Conservation (phyloP, 768 basidiomycete species). For the Rhizopogon salebrosus region DNA sequence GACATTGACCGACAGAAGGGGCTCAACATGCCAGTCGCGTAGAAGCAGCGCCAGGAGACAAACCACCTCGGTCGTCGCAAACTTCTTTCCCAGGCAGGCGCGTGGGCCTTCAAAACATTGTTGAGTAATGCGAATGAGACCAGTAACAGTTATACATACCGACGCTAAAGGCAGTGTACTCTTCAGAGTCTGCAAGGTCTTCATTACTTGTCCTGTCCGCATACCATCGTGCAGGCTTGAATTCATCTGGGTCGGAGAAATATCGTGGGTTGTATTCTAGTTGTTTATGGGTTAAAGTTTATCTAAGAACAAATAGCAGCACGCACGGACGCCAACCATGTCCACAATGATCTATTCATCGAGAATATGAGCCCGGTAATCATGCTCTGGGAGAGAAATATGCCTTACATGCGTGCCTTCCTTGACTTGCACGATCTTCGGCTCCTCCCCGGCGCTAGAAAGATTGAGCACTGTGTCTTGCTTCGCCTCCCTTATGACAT, state of each 20-base stretch:
- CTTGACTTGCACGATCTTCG: constrained; percentile 14
- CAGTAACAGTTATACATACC: constrained; percentile 8
- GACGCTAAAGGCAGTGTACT: constrained; percentile 18
- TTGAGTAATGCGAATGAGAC: background rate
- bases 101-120: constrained; percentile 36
- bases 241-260: constrained; percentile 33
- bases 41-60: constrained; percentile 48
- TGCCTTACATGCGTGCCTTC: constrained; percentile 18
- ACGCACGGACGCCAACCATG: constrained; percentile 25
- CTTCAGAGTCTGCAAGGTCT: constrained; percentile 10
- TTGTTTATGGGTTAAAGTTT: constrained; percentile 9
- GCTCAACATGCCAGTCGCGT: constrained; percentile 49
- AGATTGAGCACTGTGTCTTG: constrained; percentile 21
- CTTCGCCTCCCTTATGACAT: constrained; percentile 24
- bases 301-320: background rate
- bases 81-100: constrained; percentile 49
- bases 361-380: background rate
- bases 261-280: constrained; percentile 33
- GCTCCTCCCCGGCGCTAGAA: constrained; percentile 8
- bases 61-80: constrained; percentile 48
- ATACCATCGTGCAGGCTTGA: constrained; percentile 35
- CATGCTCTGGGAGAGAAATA: background rate
- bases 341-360: constrained; percentile 21
- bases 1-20: constrained; percentile 25
- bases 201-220: constrained; percentile 4